Base-by-base conservation (phyloP, 2,329 filamentous ascomycete species). In the Teratosphaeriaceae sp. region DNA sequence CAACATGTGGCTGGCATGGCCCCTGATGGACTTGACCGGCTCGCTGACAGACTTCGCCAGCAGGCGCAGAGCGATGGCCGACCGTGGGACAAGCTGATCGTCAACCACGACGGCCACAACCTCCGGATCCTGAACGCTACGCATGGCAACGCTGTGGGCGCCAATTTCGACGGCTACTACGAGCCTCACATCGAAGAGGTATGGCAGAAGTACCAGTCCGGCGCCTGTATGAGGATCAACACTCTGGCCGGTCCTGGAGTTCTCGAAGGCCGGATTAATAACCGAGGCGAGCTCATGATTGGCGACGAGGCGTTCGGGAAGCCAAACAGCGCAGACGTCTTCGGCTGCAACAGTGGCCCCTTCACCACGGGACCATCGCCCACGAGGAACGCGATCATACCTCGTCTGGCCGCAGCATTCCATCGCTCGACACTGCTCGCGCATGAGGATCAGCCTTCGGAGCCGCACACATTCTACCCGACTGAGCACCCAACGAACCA, bases 361-460 rank as follows among this genome's bases (percentile, higher is more conserved):
- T 84, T 84, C 54, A 68, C 70, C 44, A 58, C 69, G 29, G 58
- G 75, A 40, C 51, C 61, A 1, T 65, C 65, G 11, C 54, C 58
- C 2, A 65, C 61, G n/a, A 62, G 70, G 22, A 72, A 72, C 46
- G 82, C 82, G 29, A 76, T 89, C 43, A 82, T 82, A 3, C 84
- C 87, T 1, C 75, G 87, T n/a, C 67, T 94, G 8, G 78, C 83
- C 0, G 86, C 87, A 1, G 85, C 83, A 0, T 78, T 92, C 52
- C 87, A 89, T 61, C 75, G 87, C 16, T 80, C 76, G n/a, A 88
- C 83, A 4, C 64, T 92, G 44, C 64, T 84, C 37, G 60, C 61
- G 3, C 61, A 63, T 7, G 62, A 66, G 11, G 55, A 57, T 49
- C 57, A 70, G 55, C 60, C 70, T 41, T 47, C 66, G 31, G 40